These are phyloP conservation scores for Gracilaria vermiculophylla DNA, from an alignment of 23 red algal genomes.

Conservation along the genomic window DNA sequence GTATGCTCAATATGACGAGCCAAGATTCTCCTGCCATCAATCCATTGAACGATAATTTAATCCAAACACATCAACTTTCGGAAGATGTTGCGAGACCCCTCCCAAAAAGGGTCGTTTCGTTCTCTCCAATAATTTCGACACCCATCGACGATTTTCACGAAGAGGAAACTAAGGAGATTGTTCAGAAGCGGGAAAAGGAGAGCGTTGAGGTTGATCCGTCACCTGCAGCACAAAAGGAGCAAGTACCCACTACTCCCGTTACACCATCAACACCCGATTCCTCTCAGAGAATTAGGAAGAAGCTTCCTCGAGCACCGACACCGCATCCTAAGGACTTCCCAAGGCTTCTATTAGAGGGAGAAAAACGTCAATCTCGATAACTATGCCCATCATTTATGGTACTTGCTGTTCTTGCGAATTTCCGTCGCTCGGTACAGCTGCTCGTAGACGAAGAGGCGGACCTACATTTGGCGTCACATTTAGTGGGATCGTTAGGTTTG, in stretches of 20 bases:
- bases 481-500: background rate
- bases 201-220: background rate
- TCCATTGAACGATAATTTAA: background rate
- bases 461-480: background rate
- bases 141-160: background rate
- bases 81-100: background rate
- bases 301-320: conserved; percentile 36
- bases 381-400: conserved; percentile 58
- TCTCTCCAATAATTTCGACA: conserved; percentile 12
- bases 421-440: conserved; percentile 88
- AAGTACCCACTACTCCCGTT: conserved; percentile 6
- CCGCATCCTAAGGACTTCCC: conserved; percentile 51
- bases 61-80: background rate
- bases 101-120: conserved; percentile 8
- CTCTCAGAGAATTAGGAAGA: background rate
- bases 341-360: background rate
- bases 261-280: conserved; percentile 10
- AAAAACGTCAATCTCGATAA: conserved; percentile 11
- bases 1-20: background rate
- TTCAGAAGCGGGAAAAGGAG: background rate
- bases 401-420: conserved; percentile 76
- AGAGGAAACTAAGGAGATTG: background rate
- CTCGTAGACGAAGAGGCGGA: conserved; percentile 81
- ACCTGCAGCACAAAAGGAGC: background rate
- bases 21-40: background rate